A percentile compares a stretch with the other conserved stretches of the same genome.
Conservation (phyloP, 2,329 filamentous ascomycete genomes). For the Arachnomyces sp. region DNA sequence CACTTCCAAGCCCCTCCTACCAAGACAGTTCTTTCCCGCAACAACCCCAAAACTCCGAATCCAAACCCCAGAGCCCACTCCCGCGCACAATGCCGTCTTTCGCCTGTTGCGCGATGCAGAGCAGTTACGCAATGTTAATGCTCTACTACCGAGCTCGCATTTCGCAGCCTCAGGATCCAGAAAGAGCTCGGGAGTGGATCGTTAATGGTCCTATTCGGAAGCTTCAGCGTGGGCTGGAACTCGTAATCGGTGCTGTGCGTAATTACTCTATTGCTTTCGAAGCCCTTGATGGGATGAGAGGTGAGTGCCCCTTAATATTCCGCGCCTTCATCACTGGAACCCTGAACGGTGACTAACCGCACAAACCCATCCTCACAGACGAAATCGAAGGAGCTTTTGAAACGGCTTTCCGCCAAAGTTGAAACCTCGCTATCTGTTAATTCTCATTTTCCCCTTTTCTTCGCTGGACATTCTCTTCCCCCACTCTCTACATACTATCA, state of each 20-base stretch:
- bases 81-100: slow-evolving; percentile 41
- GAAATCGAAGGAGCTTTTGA: slow-evolving; percentile 36
- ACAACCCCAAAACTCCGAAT: neutral
- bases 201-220: slow-evolving; percentile 28
- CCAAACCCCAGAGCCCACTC: slow-evolving; percentile 13
- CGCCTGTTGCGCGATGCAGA: slow-evolving; percentile 40
- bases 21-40: slow-evolving; percentile 6
- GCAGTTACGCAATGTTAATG: slow-evolving; percentile 40
- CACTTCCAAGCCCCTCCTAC: slow-evolving; percentile 26
- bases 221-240: slow-evolving; percentile 29
- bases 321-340: no score
- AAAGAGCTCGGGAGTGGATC: slow-evolving; percentile 14
- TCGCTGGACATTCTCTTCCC: slow-evolving; percentile 1
- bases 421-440: slow-evolving; percentile 4
- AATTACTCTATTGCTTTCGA: slow-evolving; percentile 37
- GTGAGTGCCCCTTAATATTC: slow-evolving; percentile 19
- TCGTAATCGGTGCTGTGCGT: slow-evolving; percentile 27
- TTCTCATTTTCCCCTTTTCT: slow-evolving; percentile 5
- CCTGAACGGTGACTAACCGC: no score
- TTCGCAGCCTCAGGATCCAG: slow-evolving; percentile 21
- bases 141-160: slow-evolving; percentile 35
- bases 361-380: slow-evolving; percentile 19
- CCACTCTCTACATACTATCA: no score
- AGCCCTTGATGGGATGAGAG: slow-evolving; percentile 37
- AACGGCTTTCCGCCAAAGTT: slow-evolving; percentile 30